phyloP scores from a whole-genome alignment of 805 yeast species.

The Ogataea saltuana region DNA sequence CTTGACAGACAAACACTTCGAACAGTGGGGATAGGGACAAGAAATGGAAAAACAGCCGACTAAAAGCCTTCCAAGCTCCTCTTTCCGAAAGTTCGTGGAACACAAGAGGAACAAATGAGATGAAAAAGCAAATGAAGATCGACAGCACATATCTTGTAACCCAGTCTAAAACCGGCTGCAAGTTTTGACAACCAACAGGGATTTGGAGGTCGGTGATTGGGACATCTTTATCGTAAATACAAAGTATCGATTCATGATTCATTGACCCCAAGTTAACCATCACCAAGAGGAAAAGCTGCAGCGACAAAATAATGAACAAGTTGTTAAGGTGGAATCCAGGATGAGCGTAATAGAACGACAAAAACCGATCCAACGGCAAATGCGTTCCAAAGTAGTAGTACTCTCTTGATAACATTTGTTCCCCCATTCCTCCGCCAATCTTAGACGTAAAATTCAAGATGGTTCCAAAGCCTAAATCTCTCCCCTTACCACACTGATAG shows the following conservation, averaged over 20 bases:
- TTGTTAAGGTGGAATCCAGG: conserved; percentile 95
- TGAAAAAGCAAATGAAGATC: conserved; percentile 88
- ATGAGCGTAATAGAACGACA: conserved; percentile 94
- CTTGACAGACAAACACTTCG: conserved; percentile 94
- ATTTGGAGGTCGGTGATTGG: conserved; percentile 72
- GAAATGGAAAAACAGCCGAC: conserved; percentile 73
- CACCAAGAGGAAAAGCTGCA: conserved; percentile 83
- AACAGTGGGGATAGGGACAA: conserved; percentile 84
- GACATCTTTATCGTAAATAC: conserved; percentile 62
- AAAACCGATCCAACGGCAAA: conserved; percentile 82
- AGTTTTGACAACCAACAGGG: conserved; percentile 85
- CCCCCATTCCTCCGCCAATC: conserved; percentile 99
- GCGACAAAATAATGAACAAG: conserved; percentile 79
- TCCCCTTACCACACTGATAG: conserved; percentile 95
- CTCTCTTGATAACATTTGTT: conserved; percentile 88
- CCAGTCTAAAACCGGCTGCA: conserved; percentile 89
- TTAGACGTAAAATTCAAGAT: conserved; percentile 91
- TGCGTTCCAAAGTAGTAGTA: conserved; percentile 89
- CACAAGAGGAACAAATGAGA: conserved; percentile 83
- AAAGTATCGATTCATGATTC: conserved; percentile 66
- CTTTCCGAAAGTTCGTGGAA: conserved; percentile 88
- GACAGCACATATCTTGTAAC: conserved; percentile 84
- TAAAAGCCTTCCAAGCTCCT: conserved; percentile 73
- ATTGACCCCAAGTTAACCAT: conserved; percentile 79
- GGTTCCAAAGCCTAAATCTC: conserved; percentile 92